A percentile compares a stretch with the other conserved stretches of the same genome.
phyloP scores from a whole-genome alignment of 495 filamentous ascomycete genomes.

The Recurvomyces mirabilis region DNA sequence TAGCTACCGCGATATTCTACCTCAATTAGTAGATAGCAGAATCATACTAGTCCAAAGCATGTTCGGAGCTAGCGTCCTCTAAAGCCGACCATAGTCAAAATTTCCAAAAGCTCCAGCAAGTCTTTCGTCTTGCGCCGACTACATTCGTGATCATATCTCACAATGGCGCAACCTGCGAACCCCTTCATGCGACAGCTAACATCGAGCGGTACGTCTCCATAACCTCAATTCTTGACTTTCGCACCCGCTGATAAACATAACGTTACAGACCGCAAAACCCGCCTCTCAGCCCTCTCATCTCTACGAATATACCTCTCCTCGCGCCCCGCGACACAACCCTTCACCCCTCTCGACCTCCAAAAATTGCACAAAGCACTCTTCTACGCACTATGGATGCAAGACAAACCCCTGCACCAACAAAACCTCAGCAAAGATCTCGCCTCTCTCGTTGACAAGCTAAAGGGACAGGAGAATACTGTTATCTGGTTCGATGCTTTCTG shows the following conservation, averaged over 20 bases:
- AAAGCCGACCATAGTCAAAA: neutral
- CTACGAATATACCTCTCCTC: constrained; percentile 62
- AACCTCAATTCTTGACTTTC: no score
- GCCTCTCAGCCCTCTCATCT: constrained; percentile 56
- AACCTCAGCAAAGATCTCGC: constrained; percentile 68
- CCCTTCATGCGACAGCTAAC: constrained; percentile 67
- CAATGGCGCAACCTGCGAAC: constrained; percentile 36
- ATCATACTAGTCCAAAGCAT: no score
- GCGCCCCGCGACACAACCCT: constrained; percentile 49
- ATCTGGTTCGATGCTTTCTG: constrained; percentile 75
- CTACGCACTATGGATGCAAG: constrained; percentile 95
- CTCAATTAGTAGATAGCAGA: no score
- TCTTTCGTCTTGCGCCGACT: no score
- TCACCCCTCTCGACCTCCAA: constrained; percentile 64
- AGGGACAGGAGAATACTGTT: constrained; percentile 39
- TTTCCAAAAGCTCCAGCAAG: neutral
- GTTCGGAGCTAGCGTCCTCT: neutral
- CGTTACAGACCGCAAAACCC: constrained; percentile 56
- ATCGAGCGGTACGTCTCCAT: constrained; percentile 51
- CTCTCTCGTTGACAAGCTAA: constrained; percentile 54
- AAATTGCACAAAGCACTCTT: constrained; percentile 97
- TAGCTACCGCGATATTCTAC: no score
- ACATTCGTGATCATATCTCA: neutral
- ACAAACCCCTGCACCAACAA: constrained; percentile 79
- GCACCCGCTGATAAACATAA: no score